Evolutionary conservation across 2,329 filamentous ascomycete genomes (phyloP).

Genomic region (Talaromyces sp.): DNA sequence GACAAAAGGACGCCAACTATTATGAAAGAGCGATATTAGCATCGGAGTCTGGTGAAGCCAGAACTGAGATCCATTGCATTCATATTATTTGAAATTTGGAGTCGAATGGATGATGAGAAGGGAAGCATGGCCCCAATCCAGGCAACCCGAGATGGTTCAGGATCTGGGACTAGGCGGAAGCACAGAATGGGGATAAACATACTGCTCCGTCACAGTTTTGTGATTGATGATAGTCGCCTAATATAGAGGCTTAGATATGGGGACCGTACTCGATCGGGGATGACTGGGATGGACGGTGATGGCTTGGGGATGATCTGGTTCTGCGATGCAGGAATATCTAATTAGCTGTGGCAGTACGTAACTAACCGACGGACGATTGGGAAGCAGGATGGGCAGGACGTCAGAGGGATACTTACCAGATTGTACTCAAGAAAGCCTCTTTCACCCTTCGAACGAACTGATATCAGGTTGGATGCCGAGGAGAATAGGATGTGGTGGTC

Average conservation of each 20-base stretch:
- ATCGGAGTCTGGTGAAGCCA: background rate
- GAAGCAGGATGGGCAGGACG: conserved; percentile 20
- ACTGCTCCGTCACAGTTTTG: conserved; percentile 31
- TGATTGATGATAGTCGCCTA: conserved; percentile 32
- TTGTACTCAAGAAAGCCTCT: background rate
- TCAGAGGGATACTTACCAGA: background rate
- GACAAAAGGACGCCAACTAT: conserved; percentile 10
- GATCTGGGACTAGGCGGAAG: conserved; percentile 27
- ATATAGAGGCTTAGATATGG: conserved; percentile 17
- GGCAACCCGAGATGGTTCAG: conserved; percentile 12
- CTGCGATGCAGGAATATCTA: conserved; percentile 27
- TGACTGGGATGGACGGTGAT: conserved; percentile 26
- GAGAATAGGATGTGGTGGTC: background rate
- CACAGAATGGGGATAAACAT: conserved; percentile 32
- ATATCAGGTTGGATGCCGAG: background rate
- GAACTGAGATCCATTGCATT: background rate
- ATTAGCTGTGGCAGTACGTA: conserved; percentile 27
- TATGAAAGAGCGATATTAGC: background rate
- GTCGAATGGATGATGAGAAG: background rate
- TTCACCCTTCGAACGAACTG: background rate
- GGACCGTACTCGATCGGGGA: conserved; percentile 23
- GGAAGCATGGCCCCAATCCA: background rate
- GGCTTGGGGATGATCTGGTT: conserved; percentile 36
- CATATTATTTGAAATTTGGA: background rate
- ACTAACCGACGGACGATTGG: conserved; percentile 12